phyloP scores from a whole-genome alignment of 768 basidiomycete species.

The Tylopilus balloui region DNA sequence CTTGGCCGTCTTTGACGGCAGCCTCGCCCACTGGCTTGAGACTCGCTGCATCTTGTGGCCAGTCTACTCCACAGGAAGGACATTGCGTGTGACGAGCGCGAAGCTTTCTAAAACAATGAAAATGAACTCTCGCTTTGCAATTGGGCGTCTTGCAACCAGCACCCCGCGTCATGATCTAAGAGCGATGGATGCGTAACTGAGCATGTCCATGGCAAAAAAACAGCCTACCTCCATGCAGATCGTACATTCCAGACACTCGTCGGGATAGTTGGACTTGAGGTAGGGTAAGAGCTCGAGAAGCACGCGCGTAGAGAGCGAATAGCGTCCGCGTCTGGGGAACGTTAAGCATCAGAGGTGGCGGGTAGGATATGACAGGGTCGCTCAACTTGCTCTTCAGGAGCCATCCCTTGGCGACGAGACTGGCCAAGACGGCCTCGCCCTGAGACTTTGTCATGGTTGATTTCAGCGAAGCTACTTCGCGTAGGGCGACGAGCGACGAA shows the following conservation, averaged over 20 bases:
- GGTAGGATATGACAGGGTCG: slow-evolving; percentile 4
- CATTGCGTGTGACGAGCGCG: slow-evolving; percentile 44
- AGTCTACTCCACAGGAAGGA: slow-evolving; percentile 53
- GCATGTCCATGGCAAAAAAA: not conserved
- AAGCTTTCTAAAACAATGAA: slow-evolving; percentile 56
- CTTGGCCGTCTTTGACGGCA: slow-evolving; percentile 60
- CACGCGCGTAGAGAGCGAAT: slow-evolving; percentile 71
- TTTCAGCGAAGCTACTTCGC: slow-evolving; percentile 60
- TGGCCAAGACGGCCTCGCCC: slow-evolving; percentile 65
- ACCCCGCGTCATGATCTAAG: slow-evolving; percentile 66
- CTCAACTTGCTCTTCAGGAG: slow-evolving; percentile 67
- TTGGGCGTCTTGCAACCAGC: slow-evolving; percentile 54
- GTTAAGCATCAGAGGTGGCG: not conserved
- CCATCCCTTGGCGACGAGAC: slow-evolving; percentile 85
- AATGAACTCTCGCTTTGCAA: slow-evolving; percentile 63
- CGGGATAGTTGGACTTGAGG: slow-evolving; percentile 66
- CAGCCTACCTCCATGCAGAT: slow-evolving; percentile 62
- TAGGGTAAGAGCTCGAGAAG: slow-evolving; percentile 71
- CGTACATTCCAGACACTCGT: slow-evolving; percentile 67
- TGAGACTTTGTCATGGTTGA: slow-evolving; percentile 68
- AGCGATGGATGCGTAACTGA: not conserved
- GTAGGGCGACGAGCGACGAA: slow-evolving; percentile 70
- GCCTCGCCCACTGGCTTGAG: slow-evolving; percentile 63
- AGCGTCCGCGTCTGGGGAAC: slow-evolving; percentile 54
- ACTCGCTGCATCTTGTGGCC: slow-evolving; percentile 51